phyloP scores from a whole-genome alignment of 768 basidiomycete genomes.

The Trametes punicea region DNA sequence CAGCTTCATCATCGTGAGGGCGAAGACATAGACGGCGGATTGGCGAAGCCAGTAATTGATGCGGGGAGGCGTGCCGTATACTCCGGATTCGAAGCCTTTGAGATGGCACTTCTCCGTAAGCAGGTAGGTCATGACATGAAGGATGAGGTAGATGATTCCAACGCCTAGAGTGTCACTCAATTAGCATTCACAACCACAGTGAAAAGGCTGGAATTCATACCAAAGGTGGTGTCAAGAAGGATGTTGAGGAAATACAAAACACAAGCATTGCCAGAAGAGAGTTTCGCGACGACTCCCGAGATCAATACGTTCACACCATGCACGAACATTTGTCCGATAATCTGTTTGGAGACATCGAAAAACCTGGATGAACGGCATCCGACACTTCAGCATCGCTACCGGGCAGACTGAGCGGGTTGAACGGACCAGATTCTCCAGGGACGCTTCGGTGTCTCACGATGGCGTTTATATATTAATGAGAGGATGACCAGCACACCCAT shows the following conservation, averaged over 20 bases:
- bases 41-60: constrained; percentile 71
- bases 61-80: constrained; percentile 85
- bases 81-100: constrained; percentile 80
- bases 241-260: constrained; percentile 92
- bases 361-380: constrained; percentile 46
- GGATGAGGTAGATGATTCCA: constrained; percentile 70
- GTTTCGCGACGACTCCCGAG: constrained; percentile 70
- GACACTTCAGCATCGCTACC: neutral
- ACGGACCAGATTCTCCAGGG: constrained; percentile 91
- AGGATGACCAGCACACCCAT: constrained; percentile 91
- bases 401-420: neutral
- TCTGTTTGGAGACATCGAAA: constrained; percentile 92
- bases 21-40: constrained; percentile 75
- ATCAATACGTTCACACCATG: constrained; percentile 77
- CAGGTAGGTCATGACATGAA: constrained; percentile 60
- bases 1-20: constrained; percentile 87
- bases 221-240: constrained; percentile 86
- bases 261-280: constrained; percentile 79
- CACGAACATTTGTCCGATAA: constrained; percentile 81
- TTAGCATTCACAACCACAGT: too few relatives aligned
- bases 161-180: constrained; percentile 72
- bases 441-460: constrained; percentile 79
- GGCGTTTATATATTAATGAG: constrained; percentile 84
- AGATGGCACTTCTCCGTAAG: constrained; percentile 61
- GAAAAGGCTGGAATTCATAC: constrained; percentile 41